phyloP scores from a whole-genome alignment of 169 alveolate genomes.

The Cryptosporidium xiaoi region DNA sequence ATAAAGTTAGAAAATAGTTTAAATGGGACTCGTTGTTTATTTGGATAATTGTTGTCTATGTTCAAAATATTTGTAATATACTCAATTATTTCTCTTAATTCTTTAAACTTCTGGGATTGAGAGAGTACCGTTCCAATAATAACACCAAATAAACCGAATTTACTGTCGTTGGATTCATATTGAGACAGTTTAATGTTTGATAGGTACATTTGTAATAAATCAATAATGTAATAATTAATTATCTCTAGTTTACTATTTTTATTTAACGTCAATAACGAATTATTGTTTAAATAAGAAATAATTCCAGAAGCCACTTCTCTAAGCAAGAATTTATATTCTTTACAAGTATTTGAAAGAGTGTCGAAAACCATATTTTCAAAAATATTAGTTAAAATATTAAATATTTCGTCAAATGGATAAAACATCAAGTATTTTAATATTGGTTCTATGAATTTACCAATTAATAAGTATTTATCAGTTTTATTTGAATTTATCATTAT shows the following conservation, averaged over 20 bases:
- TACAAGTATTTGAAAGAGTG: conserved; percentile 9
- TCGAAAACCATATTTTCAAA: conserved; percentile 38
- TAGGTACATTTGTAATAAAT: conserved; percentile 2
- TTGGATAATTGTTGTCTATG: neutral
- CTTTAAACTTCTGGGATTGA: neutral
- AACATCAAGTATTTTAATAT: neutral
- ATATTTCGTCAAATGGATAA: conserved; percentile 30
- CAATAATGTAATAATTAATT: conserved; percentile 11
- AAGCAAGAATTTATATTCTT: conserved; percentile 17
- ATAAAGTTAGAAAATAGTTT: conserved; percentile 7
- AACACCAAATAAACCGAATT: neutral
- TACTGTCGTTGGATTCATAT: neutral
- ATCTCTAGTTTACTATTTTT: neutral
- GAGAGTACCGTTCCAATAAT: neutral
- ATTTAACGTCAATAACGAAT: neutral
- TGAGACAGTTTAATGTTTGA: neutral
- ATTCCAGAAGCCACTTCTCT: neutral
- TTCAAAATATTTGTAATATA: conserved; percentile 7
- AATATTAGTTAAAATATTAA: conserved; percentile 1
- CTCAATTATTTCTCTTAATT: conserved; percentile 3
- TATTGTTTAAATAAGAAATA: neutral
- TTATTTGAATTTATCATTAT: neutral
- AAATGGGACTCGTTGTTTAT: neutral
- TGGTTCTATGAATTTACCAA: conserved; percentile 12
- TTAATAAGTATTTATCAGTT: neutral